Evolutionary conservation across 2,329 filamentous ascomycete species (phyloP).

Genomic region (Albophoma yamanashiensis): DNA sequence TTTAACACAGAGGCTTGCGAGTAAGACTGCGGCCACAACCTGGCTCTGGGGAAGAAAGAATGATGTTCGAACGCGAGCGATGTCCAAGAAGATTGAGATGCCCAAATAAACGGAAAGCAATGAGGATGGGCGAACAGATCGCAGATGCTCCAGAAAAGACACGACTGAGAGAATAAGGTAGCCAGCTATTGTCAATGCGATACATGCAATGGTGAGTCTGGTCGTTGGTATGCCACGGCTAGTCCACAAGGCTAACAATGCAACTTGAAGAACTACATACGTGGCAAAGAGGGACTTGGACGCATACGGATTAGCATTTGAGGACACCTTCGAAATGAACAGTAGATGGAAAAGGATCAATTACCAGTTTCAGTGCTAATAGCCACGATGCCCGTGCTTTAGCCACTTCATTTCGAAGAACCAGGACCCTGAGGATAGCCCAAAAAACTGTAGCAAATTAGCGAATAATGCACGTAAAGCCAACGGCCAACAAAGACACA

Average conservation of each 20-base stretch:
- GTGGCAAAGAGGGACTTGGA: background rate
- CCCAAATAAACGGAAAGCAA: conserved; percentile 19
- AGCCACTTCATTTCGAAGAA: conserved; percentile 1
- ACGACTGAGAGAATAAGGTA: conserved; percentile 8
- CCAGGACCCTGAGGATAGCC: background rate
- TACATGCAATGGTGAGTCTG: conserved; percentile 7
- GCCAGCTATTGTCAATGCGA: conserved; percentile 7
- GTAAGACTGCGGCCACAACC: conserved; percentile 12
- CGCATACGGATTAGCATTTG: background rate
- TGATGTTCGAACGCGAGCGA: conserved; percentile 18
- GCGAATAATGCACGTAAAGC: background rate
- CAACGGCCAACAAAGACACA: background rate
- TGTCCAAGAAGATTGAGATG: conserved; percentile 18
- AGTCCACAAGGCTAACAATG: conserved; percentile 9
- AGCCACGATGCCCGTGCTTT: conserved; percentile 8
- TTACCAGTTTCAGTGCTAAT: conserved; percentile 6
- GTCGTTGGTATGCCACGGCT: conserved; percentile 5
- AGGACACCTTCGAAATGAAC: background rate
- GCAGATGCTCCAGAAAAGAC: conserved; percentile 20
- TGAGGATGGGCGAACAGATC: conserved; percentile 20
- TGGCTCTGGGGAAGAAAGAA: conserved; percentile 15
- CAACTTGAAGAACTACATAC: conserved; percentile 7
- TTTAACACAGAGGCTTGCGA: conserved; percentile 16
- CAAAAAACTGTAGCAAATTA: conserved; percentile 1
- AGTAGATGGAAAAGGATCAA: background rate